These are phyloP conservation scores for Aspergillus floridensis DNA, from an alignment of 2,329 filamentous ascomycete species.

Conservation along the genomic window DNA sequence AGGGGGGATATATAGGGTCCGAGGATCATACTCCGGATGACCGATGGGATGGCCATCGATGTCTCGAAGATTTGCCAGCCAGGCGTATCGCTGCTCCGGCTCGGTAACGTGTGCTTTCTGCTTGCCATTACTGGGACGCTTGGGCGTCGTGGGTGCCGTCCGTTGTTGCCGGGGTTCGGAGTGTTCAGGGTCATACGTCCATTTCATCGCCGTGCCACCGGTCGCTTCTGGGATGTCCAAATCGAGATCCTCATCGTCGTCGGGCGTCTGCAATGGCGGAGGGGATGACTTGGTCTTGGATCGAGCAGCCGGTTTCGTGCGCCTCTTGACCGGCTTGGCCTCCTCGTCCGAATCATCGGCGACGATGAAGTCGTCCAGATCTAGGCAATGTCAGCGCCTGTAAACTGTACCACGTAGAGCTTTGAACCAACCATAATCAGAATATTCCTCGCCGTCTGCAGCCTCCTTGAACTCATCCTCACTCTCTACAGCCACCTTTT, in stretches of 20 bases:
- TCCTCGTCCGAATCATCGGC: conserved; percentile 80
- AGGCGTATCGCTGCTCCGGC: conserved; percentile 81
- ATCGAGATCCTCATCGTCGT: conserved; percentile 56
- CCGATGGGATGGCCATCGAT: conserved; percentile 75
- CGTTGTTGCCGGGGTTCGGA: conserved; percentile 51
- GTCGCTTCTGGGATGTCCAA: conserved; percentile 54
- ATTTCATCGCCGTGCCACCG: conserved; percentile 75
- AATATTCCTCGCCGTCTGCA: conserved; percentile 47
- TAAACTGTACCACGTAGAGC: not conserved
- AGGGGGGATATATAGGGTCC: conserved; percentile 86
- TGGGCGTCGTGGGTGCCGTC: conserved; percentile 36
- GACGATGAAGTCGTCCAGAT: conserved; percentile 84
- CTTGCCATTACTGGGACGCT: conserved; percentile 43
- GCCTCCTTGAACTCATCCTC: conserved; percentile 65
- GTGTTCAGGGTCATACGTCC: conserved; percentile 69
- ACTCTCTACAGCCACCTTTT: conserved; percentile 65
- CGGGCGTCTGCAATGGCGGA: conserved; percentile 49
- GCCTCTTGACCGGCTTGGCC: conserved; percentile 63
- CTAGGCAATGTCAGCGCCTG: conserved; percentile 42
- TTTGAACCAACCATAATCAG: conserved; percentile 49
- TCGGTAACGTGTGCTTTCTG: conserved; percentile 76
- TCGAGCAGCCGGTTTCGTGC: conserved; percentile 61
- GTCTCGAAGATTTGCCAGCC: conserved; percentile 83
- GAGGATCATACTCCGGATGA: conserved; percentile 85
- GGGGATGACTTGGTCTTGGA: conserved; percentile 34